Evolutionary conservation across 441 rosid species (phyloP), one percentile per base, ranked within the genome.

Genomic region (Gossypium davidsonii): DNA sequence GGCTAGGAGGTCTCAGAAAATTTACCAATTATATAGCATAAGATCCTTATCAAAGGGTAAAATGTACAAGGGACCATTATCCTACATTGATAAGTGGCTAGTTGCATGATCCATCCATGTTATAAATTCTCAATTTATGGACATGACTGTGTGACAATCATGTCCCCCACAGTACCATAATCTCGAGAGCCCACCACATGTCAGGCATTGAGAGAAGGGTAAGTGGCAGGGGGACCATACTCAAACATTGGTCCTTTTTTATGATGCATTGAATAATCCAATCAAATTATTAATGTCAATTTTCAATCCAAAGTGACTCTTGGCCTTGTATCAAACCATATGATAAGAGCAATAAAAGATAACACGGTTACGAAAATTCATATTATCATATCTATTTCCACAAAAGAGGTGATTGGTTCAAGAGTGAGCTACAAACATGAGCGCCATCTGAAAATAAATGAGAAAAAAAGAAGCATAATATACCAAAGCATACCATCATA

Each of bases 381-480:
- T 55, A 37, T 34, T 17, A 34, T 21, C 31, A 39, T 44, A 71
- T 71, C 37, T 58, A 71, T 60, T 71, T 71, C 57, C 74, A 58
- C 44, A 49, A 15, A 56, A 44, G 10, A 58, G 26, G 55, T 14
- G 37, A 21, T 34, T 44, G 23, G 71, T 51, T 52, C 23, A 62
- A n/a, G 42, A 34, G 20, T 15, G 7, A 59, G 42, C 26, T 55
- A 20, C 25, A 55, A 9, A 3, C 59, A 20, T 20, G 8, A 49
- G 60, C 34, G 6, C 76, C 51, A 49, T 20, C 21, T 15, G 6
- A 23, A 56, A 56, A 21, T 8, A 17, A 8, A 56, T 12, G 9
- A 52, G 52, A 26, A 4, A 23, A 34, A 48, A 14, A 67, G 20
- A 49, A 51, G 18, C 44, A 67, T 67, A 49, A 67, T 67, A 31